A percentile compares a stretch with the other conserved stretches of the same genome.
These are phyloP conservation scores for Dichomitus squalens DNA, from an alignment of 1,284 basidiomycete genomes.

Conservation along the genomic window DNA sequence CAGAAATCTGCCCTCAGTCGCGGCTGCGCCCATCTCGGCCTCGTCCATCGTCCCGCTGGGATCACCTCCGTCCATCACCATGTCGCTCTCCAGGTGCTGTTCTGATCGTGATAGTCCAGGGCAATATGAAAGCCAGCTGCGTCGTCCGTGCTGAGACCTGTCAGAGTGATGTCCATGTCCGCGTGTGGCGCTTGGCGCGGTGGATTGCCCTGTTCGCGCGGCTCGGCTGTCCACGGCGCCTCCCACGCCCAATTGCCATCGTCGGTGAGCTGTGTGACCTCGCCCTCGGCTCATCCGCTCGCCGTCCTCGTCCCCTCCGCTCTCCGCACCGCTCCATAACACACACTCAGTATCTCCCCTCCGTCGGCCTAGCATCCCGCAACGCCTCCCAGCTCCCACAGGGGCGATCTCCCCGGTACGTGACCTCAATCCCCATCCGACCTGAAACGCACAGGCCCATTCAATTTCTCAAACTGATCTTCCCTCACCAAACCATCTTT, in stretches of 20 bases:
- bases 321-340: too few relatives aligned
- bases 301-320: neutral
- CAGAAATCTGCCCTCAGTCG: too few relatives aligned
- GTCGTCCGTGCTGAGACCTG: neutral
- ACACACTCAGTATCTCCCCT: too few relatives aligned
- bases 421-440: neutral
- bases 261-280: neutral
- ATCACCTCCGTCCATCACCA: neutral
- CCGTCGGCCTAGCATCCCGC: neutral
- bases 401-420: neutral
- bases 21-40: neutral
- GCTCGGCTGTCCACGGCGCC: slow-evolving; percentile 1
- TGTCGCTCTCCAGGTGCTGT: neutral
- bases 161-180: neutral
- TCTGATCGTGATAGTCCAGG: neutral
- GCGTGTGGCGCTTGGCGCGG: neutral
- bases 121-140: neutral
- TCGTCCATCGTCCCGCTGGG: neutral
- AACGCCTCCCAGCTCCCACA: neutral
- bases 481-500: neutral
- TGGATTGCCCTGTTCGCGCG: neutral
- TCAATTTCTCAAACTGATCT: neutral
- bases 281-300: slow-evolving; percentile 1
- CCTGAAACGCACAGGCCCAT: neutral
- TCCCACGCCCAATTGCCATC: neutral